phyloP scores from a whole-genome alignment of 139 green algal genomes.

The Chlorella sp. region DNA sequence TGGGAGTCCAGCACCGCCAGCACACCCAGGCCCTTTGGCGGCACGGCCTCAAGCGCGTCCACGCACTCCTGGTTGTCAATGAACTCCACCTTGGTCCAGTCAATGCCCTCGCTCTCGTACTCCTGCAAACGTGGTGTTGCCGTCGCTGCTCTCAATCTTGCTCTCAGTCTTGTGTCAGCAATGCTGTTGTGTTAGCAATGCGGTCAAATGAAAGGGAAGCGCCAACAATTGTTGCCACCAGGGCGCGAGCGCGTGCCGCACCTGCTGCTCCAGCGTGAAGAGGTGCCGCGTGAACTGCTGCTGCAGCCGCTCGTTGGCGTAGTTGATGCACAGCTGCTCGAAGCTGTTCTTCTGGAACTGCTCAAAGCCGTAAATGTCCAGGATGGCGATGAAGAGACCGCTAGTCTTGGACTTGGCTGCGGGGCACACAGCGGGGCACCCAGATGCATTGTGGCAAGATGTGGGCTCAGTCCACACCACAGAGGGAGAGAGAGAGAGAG shows the following conservation, averaged over 20 bases:
- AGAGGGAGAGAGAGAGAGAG: no score
- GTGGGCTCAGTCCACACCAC: no score
- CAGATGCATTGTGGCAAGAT: no score
- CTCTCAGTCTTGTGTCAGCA: no score
- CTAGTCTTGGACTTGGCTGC: slow-evolving; percentile 22
- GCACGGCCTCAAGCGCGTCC: slow-evolving; percentile 78
- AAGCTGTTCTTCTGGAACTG: slow-evolving; percentile 76
- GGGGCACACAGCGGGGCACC: slow-evolving; percentile 2
- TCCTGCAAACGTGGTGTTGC: slow-evolving; percentile 51
- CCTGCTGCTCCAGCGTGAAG: slow-evolving; percentile 82
- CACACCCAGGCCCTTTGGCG: slow-evolving; percentile 68
- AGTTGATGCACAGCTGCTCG: slow-evolving; percentile 99
- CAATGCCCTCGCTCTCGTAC: slow-evolving; percentile 91
- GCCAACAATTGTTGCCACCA: no score
- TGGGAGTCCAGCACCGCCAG: slow-evolving; percentile 90
- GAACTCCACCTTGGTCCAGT: slow-evolving; percentile 98
- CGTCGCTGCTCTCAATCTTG: no score
- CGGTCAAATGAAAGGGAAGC: no score
- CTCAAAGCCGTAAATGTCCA: slow-evolving; percentile 97
- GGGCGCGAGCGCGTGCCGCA: not conserved
- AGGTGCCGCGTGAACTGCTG: slow-evolving; percentile 96
- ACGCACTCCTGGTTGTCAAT: slow-evolving; percentile 96
- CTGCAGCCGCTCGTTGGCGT: slow-evolving; percentile 96
- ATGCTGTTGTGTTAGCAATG: no score
- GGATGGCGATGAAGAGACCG: slow-evolving; percentile 64